A percentile compares a stretch with the other conserved stretches of the same genome.
Conservation (phyloP, 108 stramenopile species). For the Conticribra weissflogii region DNA sequence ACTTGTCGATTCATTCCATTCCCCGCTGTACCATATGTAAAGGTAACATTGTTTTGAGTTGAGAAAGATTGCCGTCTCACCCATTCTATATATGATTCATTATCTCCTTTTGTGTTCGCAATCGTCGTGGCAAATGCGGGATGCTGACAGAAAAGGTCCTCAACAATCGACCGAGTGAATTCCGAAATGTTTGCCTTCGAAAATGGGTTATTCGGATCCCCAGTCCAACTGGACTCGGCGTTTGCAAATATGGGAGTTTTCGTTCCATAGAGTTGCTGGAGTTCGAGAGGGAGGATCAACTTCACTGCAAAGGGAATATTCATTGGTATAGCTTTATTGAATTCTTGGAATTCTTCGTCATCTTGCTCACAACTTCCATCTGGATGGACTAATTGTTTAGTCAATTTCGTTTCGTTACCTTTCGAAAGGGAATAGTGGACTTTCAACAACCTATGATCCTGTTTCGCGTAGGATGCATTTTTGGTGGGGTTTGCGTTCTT, state of each 20-base stretch:
- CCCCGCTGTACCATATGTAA: not conserved
- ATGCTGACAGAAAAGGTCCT: not conserved
- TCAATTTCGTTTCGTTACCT: not conserved
- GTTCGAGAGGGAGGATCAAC: not conserved
- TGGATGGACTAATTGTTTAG: not conserved
- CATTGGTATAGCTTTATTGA: not conserved
- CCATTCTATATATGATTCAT: not conserved
- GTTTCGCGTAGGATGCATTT: not conserved
- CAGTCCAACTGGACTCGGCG: not conserved
- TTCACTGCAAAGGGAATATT: not conserved
- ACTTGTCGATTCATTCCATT: not conserved
- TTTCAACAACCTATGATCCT: not conserved
- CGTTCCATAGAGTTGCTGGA: not conserved
- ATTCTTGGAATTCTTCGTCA: not conserved
- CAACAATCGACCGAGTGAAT: not conserved
- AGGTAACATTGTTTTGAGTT: not conserved
- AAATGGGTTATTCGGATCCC: not conserved
- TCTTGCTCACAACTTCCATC: not conserved
- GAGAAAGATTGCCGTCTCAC: not conserved
- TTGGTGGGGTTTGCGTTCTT: not conserved
- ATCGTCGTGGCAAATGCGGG: not conserved
- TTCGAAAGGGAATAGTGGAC: not conserved
- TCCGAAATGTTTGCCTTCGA: not conserved
- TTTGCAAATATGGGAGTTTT: not conserved
- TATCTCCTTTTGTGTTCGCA: not conserved